These are phyloP conservation scores for Hortiboletus flavorubellus DNA, from an alignment of 768 basidiomycete species.

Conservation along the genomic window DNA sequence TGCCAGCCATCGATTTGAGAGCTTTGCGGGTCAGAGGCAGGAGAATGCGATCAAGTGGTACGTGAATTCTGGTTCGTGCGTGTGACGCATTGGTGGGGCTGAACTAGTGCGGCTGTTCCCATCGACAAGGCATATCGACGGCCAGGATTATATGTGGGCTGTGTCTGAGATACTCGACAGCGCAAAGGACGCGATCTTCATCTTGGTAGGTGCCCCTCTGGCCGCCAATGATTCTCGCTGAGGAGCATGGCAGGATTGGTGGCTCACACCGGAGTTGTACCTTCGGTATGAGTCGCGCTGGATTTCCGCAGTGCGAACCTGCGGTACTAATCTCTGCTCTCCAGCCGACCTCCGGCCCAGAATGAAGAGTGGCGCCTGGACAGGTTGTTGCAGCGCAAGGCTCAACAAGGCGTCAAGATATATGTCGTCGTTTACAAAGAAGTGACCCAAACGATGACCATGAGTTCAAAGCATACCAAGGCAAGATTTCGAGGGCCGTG, in stretches of 20 bases:
- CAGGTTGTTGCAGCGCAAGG: conserved; percentile 79
- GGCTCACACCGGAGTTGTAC: conserved; percentile 94
- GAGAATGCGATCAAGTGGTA: conserved; percentile 84
- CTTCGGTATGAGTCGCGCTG: conserved; percentile 46
- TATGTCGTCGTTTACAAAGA: conserved; percentile 96
- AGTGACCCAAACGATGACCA: conserved; percentile 88
- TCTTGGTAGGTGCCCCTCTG: conserved; percentile 49
- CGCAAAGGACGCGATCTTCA: conserved; percentile 83
- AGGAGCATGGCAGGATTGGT: conserved; percentile 62
- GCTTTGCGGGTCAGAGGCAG: conserved; percentile 72
- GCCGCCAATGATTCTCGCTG: background rate
- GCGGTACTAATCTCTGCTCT: conserved; percentile 6
- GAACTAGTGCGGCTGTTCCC: background rate
- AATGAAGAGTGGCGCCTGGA: conserved; percentile 91
- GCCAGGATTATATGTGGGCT: conserved; percentile 97
- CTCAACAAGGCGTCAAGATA: conserved; percentile 87
- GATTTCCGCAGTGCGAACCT: background rate
- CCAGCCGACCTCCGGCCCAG: conserved; percentile 72
- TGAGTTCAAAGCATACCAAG: conserved; percentile 87
- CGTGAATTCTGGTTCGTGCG: conserved; percentile 8
- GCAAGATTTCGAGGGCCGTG: conserved; percentile 18
- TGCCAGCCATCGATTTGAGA: conserved; percentile 75
- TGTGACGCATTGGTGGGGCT: background rate
- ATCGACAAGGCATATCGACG: conserved; percentile 73
- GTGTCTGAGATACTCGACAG: conserved; percentile 84